These are phyloP conservation scores for Pterocarpus macrocarpus DNA, from an alignment of 306 rosid genomes.

Conservation along the genomic window DNA sequence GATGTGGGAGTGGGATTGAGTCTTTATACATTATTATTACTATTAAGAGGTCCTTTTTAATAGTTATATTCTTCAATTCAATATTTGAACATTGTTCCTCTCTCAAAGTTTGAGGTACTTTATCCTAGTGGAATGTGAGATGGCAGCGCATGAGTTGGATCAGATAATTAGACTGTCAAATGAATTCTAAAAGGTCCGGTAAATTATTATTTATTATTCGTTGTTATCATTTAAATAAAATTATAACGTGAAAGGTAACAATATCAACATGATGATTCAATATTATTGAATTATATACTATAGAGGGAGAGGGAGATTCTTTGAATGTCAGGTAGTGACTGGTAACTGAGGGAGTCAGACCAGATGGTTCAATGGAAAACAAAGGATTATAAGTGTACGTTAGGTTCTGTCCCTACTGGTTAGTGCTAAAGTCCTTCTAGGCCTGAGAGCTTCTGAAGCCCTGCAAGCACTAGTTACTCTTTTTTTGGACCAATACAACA, in stretches of 20 bases:
- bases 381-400: conserved; percentile 30
- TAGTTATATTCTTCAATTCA: too few relatives aligned
- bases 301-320: not conserved
- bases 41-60: too few relatives aligned
- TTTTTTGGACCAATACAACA: conserved; percentile 52
- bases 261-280: not conserved
- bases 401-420: conserved; percentile 43
- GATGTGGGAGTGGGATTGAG: too few relatives aligned
- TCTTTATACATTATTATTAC: too few relatives aligned
- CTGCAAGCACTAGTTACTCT: conserved; percentile 45
- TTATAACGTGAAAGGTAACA: not conserved
- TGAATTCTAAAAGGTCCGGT: too few relatives aligned
- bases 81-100: not conserved
- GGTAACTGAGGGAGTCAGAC: conserved; percentile 37
- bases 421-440: conserved; percentile 11
- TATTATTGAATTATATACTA: not conserved
- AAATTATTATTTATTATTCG: too few relatives aligned
- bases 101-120: not conserved
- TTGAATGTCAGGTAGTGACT: conserved; percentile 43
- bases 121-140: not conserved
- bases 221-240: too few relatives aligned
- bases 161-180: not conserved
- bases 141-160: not conserved
- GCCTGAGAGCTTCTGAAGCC: conserved; percentile 8
- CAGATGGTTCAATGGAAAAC: conserved; percentile 40